phyloP scores from a whole-genome alignment of 306 rosid species.

The Canavalia ensiformis region DNA sequence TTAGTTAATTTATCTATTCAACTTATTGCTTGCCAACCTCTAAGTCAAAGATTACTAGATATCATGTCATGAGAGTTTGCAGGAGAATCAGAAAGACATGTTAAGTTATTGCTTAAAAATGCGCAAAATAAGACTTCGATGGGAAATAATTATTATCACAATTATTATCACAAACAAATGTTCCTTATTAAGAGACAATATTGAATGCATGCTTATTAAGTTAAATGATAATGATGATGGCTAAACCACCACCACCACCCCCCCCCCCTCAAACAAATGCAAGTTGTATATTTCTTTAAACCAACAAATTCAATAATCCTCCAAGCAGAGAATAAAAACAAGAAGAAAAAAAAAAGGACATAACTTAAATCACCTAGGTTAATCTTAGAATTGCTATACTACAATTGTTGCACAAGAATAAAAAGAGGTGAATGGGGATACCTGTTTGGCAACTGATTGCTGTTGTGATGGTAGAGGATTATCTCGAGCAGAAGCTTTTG shows the following conservation, averaged over 20 bases:
- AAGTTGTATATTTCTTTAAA: conserved; percentile 5
- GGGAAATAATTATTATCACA: neutral
- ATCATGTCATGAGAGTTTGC: neutral
- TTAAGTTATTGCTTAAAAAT: neutral
- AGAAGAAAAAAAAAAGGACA: neutral
- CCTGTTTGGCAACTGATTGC: conserved; percentile 77
- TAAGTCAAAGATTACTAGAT: neutral
- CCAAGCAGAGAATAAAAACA: neutral
- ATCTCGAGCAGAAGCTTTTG: conserved; percentile 47
- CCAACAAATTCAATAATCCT: conserved; percentile 12
- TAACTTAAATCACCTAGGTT: neutral
- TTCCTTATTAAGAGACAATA: neutral
- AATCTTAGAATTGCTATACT: neutral
- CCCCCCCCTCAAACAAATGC: neutral
- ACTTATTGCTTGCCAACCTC: neutral
- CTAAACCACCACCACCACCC: neutral
- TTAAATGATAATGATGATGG: conserved; percentile 18
- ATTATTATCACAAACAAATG: neutral
- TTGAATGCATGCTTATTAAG: neutral
- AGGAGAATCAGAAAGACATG: neutral
- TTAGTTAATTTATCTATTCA: neutral
- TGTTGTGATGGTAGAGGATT: conserved; percentile 53
- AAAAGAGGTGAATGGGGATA: conserved; percentile 37
- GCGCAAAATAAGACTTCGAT: conserved; percentile 2
- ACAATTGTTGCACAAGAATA: conserved; percentile 18